Evolutionary conservation across 2,329 filamentous ascomycete species (phyloP).

Genomic region (Exophiala alcalophila): DNA sequence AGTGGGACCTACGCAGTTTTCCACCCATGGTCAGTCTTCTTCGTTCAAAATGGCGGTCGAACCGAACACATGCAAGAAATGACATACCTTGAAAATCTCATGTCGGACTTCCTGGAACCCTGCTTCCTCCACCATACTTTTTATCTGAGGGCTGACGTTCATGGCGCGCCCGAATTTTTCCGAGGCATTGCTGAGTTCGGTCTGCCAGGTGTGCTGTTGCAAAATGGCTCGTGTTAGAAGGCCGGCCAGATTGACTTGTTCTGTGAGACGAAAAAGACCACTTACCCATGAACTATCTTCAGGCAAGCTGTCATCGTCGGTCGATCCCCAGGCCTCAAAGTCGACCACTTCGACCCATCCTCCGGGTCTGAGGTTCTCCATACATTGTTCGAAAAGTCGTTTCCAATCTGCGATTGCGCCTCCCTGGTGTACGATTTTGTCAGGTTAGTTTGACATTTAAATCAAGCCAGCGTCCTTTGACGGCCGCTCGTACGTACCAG

Average conservation of each 20-base stretch:
- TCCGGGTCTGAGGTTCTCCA: slow-evolving; percentile 32
- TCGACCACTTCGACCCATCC: slow-evolving; percentile 35
- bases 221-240: neutral
- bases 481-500: slow-evolving; percentile 21
- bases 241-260: slow-evolving; percentile 4
- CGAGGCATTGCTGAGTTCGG: slow-evolving; percentile 19
- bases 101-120: slow-evolving; percentile 32
- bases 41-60: too few species aligned
- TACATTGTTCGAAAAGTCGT: slow-evolving; percentile 29
- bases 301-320: slow-evolving; percentile 33
- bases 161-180: slow-evolving; percentile 17
- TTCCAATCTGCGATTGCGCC: slow-evolving; percentile 38
- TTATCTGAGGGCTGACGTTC: slow-evolving; percentile 24
- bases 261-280: too few species aligned
- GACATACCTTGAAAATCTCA: slow-evolving; percentile 28
- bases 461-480: neutral
- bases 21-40: too few species aligned
- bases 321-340: slow-evolving; percentile 34
- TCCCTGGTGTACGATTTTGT: slow-evolving; percentile 34
- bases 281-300: slow-evolving; percentile 19
- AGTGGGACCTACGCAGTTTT: slow-evolving; percentile 29
- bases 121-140: slow-evolving; percentile 26
- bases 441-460: slow-evolving; percentile 23
- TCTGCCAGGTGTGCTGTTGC: slow-evolving; percentile 18
- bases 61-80: too few species aligned